Base-by-base conservation (phyloP, 2,329 filamentous ascomycete genomes). In the Aspergillus pseudonomiae region DNA sequence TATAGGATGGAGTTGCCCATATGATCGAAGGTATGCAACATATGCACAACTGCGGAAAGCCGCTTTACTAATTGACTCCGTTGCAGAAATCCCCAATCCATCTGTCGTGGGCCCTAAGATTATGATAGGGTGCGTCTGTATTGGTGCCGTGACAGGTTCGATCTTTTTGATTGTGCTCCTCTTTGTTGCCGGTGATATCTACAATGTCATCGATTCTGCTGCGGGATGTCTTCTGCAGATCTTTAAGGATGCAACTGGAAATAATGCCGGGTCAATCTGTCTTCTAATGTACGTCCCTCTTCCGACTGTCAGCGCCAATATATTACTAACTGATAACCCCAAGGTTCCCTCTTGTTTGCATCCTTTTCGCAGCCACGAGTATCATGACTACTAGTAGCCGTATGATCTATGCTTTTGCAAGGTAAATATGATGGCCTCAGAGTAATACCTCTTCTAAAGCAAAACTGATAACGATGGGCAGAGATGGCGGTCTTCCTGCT, bases 401-500 rank as follows among this genome's bases (percentile, higher is more conserved):
- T 50, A 76, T 76, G 74, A 73, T 74, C 6, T 76, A 73, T 30
- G 74, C 74, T 28, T 76, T 76, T 63, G 73, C 74, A 21, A 72
- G 74, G 74, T 75, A 64, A 57, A 24, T 3, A 24, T 7, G 19
- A 28, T 10, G 6, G 45, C 30, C 16, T 12, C 28, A n/a, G 34
- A 14, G 9, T 21, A n/a, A 30, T 39, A 26, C 2, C 24, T 60
- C 6, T 26, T 41, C 14, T 36, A 11, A 34, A n/a, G 10, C 11
- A 12, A 1, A 61, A 48, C 59, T 70, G 28, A 66, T 57, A 21
- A 30, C 30, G 3, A 11, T 46, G 12, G 21, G 53, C 61, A 79
- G 87, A 69, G 90, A 92, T 63, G 85, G 89, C 2, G 90, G 89
- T 12, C 82, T 92, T 7, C 89, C 89, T 0, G 83, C 83, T 43